Evolutionary conservation across 192 early-diverging fungal species (phyloP).

Genomic region (Linderina pennispora): DNA sequence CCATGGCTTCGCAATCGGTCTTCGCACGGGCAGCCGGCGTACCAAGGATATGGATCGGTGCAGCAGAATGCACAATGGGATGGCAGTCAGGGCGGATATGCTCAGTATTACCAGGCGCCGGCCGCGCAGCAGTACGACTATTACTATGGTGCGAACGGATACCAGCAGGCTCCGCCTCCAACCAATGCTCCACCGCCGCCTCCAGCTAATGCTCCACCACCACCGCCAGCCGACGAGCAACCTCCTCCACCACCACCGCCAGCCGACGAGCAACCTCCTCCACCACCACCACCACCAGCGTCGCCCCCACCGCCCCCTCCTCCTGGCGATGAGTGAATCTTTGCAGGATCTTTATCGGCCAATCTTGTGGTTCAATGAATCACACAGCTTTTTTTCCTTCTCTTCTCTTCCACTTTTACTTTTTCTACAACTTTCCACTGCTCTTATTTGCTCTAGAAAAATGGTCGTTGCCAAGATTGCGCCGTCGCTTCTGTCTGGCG

Average conservation of each 20-base stretch:
- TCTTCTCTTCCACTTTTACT: not conserved
- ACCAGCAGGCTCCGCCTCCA: slow-evolving; percentile 3
- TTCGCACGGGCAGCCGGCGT: too few species aligned
- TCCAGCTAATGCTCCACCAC: slow-evolving; percentile 5
- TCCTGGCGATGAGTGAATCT: too few species aligned
- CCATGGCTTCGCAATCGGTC: too few species aligned
- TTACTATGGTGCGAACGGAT: too few species aligned
- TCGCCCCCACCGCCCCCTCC: slow-evolving; percentile 5
- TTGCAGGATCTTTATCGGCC: not conserved
- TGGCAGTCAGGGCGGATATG: too few species aligned
- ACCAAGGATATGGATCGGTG: too few species aligned
- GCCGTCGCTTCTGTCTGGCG: slow-evolving; percentile 85
- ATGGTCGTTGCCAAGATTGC: slow-evolving; percentile 80
- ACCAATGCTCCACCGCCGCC: slow-evolving; percentile 3
- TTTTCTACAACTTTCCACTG: not conserved
- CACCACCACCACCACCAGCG: not conserved
- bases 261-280: slow-evolving; percentile 1
- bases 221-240: not conserved
- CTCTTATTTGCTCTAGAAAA: too few species aligned
- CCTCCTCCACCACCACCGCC: slow-evolving; percentile 7
- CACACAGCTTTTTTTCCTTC: not conserved
- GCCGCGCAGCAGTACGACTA: too few species aligned
- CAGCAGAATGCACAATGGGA: too few species aligned
- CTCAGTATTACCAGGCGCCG: too few species aligned
- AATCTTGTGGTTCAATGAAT: too few species aligned